Evolutionary conservation across 2,329 filamentous ascomycete genomes (phyloP).

Genomic region (Verticillium nubilum): DNA sequence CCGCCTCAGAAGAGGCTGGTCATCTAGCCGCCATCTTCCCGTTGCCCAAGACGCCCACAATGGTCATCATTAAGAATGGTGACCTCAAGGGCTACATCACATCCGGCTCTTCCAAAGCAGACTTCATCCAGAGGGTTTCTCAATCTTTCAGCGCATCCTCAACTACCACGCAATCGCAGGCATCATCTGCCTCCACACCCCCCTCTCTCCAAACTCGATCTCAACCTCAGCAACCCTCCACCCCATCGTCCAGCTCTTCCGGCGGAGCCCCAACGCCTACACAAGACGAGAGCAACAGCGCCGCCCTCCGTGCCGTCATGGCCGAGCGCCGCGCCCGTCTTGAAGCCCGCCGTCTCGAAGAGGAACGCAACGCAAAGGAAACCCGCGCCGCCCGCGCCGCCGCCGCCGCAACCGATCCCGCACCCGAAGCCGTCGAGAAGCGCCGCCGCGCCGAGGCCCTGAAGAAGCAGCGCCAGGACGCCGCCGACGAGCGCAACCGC

Average conservation of each 20-base stretch:
- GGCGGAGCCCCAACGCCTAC: conserved; percentile 18
- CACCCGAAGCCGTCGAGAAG: conserved; percentile 23
- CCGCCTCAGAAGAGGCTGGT: conserved; percentile 73
- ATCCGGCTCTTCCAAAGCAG: conserved; percentile 56
- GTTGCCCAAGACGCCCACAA: conserved; percentile 68
- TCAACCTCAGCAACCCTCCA: not conserved
- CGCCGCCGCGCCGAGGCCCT: conserved; percentile 48
- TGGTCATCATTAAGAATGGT: conserved; percentile 76
- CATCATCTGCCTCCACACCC: not conserved
- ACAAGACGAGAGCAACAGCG: conserved; percentile 12
- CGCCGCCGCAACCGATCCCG: conserved; percentile 19
- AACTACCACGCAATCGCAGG: not conserved
- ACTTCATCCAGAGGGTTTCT: conserved; percentile 56
- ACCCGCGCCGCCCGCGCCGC: conserved; percentile 36
- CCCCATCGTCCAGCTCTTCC: conserved; percentile 11
- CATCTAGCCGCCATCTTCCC: conserved; percentile 81
- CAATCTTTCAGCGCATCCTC: conserved; percentile 26
- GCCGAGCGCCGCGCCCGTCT: conserved; percentile 45
- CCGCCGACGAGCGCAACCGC: conserved; percentile 62
- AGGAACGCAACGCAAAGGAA: conserved; percentile 43
- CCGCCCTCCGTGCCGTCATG: conserved; percentile 30
- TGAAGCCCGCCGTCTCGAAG: conserved; percentile 34
- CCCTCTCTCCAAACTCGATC: not conserved
- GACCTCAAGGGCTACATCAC: conserved; percentile 72
- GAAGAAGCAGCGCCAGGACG: conserved; percentile 60